A percentile compares a stretch with the other conserved stretches of the same genome.
These are phyloP conservation scores for Fusarium aywerte DNA, from an alignment of 2,329 filamentous ascomycete species.

Conservation along the genomic window DNA sequence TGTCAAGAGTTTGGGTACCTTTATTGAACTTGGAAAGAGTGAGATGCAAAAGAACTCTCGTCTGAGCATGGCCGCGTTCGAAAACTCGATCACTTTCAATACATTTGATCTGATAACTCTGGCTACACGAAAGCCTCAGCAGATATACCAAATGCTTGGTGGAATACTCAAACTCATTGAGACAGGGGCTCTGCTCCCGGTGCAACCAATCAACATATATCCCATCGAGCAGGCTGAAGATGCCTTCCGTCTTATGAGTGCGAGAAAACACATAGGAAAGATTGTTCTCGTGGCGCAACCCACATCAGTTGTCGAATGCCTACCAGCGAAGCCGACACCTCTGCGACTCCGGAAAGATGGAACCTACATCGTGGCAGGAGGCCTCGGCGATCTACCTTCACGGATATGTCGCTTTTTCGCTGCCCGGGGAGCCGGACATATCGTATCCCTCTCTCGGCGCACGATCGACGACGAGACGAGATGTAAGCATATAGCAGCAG, in stretches of 20 bases:
- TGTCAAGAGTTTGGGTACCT: neutral
- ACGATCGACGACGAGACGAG: conserved; percentile 5
- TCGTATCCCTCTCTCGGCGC: conserved; percentile 6
- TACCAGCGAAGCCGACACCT: neutral
- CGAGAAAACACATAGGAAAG: conserved; percentile 6
- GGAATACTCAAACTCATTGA: neutral
- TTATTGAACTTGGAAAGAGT: conserved; percentile 1
- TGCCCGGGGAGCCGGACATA: conserved; percentile 9
- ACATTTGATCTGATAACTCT: conserved; percentile 2
- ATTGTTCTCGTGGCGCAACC: neutral
- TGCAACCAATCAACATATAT: neutral
- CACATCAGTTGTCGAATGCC: neutral
- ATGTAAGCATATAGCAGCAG: neutral
- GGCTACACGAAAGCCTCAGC: neutral
- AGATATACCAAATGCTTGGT: neutral
- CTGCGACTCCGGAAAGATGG: neutral
- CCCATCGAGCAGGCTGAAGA: neutral
- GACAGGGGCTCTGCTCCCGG: neutral
- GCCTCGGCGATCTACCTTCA: conserved; percentile 1
- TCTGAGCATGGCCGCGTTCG: neutral
- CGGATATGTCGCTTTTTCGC: conserved; percentile 7
- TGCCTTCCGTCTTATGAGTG: neutral
- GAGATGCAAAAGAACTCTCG: neutral
- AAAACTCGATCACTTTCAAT: conserved; percentile 5
- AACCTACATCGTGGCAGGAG: neutral